Evolutionary conservation across 2,329 filamentous ascomycete species (phyloP).

Genomic region (Exophiala xenobiotica): DNA sequence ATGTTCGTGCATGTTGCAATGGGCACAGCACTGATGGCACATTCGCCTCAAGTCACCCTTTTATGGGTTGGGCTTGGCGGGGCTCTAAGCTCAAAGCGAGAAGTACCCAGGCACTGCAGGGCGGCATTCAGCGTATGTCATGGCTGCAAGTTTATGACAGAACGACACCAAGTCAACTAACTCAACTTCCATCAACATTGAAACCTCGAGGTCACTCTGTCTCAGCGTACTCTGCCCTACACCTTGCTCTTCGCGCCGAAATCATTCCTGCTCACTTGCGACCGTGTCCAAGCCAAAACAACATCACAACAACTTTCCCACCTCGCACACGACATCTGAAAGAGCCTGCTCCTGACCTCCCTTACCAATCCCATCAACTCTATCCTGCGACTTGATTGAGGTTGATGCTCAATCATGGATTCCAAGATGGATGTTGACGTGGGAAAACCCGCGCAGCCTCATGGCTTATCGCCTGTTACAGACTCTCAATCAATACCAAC

Average conservation of each 20-base stretch:
- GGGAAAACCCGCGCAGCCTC: conserved; percentile 74
- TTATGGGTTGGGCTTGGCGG: neutral
- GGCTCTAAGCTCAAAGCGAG: conserved; percentile 1
- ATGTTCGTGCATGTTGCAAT: no score
- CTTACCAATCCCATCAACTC: conserved; percentile 32
- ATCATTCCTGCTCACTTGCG: neutral
- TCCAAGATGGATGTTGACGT: conserved; percentile 97
- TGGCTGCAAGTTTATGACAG: conserved; percentile 9
- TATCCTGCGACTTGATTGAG: conserved; percentile 6
- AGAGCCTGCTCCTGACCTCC: conserved; percentile 22
- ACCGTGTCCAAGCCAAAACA: neutral
- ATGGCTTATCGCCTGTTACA: conserved; percentile 70
- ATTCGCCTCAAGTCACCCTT: no score
- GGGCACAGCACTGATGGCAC: no score
- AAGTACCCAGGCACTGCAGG: neutral
- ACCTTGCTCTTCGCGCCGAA: neutral
- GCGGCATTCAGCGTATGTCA: conserved; percentile 14
- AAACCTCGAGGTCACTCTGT: no score
- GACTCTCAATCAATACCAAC: conserved; percentile 90
- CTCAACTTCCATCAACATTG: neutral
- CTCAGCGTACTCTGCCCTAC: conserved; percentile 3
- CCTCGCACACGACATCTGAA: conserved; percentile 22
- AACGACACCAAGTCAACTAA: conserved; percentile 6
- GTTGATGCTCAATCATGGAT: conserved; percentile 64
- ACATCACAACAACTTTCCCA: conserved; percentile 21